These are phyloP conservation scores for Adansonia rubrostipa DNA, from an alignment of 441 rosid genomes.

Conservation along the genomic window DNA sequence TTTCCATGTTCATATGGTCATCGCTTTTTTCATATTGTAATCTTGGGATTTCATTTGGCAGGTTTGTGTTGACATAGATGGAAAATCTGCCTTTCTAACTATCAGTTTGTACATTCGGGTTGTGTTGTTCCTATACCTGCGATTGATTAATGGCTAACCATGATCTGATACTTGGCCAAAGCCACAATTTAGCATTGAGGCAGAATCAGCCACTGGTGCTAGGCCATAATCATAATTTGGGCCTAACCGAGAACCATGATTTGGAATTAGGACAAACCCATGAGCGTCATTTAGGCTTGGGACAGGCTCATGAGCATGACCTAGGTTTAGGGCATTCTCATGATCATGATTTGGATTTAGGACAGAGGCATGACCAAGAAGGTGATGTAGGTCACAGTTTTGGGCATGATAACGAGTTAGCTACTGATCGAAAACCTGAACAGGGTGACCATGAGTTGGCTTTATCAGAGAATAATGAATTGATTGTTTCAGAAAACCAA, in stretches of 20 bases:
- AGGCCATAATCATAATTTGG: conserved; percentile 68
- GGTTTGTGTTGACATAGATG: conserved; percentile 29
- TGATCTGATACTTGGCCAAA: conserved; percentile 80
- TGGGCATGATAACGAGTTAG: conserved; percentile 61
- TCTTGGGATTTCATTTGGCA: conserved; percentile 34
- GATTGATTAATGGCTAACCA: conserved; percentile 69
- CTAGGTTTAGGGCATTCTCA: conserved; percentile 68
- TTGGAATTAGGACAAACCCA: conserved; percentile 70
- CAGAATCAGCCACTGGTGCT: conserved; percentile 75
- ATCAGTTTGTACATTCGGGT: conserved; percentile 24
- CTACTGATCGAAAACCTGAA: conserved; percentile 67
- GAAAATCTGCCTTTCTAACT: conserved; percentile 18
- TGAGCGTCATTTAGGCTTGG: conserved; percentile 66
- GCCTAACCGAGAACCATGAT: conserved; percentile 61
- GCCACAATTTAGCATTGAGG: conserved; percentile 56
- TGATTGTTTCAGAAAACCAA: conserved; percentile 70
- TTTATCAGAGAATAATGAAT: conserved; percentile 61
- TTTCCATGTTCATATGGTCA: not conserved
- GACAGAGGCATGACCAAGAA: conserved; percentile 60
- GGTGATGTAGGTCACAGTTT: conserved; percentile 60
- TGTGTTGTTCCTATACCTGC: conserved; percentile 28
- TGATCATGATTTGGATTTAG: conserved; percentile 72
- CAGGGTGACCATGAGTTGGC: conserved; percentile 63
- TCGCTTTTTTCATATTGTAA: not conserved
- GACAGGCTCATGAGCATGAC: conserved; percentile 64